phyloP scores from a whole-genome alignment of 2,329 filamentous ascomycete genomes.

The Periglandula ipomoeae region DNA sequence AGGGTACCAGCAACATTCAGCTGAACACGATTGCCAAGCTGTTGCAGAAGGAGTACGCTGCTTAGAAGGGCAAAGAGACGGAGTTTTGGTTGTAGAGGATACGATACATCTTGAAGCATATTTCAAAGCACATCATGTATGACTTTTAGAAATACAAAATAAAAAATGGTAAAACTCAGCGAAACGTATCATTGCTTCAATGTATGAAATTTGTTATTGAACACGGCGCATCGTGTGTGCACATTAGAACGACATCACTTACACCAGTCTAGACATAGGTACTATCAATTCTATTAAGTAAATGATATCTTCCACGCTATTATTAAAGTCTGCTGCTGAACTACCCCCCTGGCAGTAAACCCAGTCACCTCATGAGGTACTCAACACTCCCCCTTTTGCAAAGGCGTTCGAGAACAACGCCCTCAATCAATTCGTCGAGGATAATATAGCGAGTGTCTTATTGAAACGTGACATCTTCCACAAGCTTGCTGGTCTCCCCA shows the following conservation, averaged over 20 bases:
- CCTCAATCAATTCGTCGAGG: not conserved
- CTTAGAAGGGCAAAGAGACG: constrained; percentile 14
- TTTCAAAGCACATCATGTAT: not conserved
- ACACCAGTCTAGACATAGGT: too few species aligned
- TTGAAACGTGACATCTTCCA: not conserved
- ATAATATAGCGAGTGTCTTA: not conserved
- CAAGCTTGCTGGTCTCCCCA: not conserved
- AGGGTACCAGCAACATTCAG: constrained; percentile 77
- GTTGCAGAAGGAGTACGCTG: constrained; percentile 52
- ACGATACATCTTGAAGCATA: not conserved
- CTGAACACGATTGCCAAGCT: constrained; percentile 56
- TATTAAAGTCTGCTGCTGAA: not conserved
- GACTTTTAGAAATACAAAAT: not conserved
- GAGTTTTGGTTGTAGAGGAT: not conserved
- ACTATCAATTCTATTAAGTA: constrained; percentile 2
- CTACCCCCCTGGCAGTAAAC: not conserved
- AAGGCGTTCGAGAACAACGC: not conserved
- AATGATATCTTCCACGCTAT: not conserved
- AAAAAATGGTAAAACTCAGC: too few species aligned
- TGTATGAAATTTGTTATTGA: too few species aligned
- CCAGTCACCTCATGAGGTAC: not conserved
- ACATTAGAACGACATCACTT: too few species aligned
- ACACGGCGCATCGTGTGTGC: too few species aligned
- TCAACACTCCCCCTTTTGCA: not conserved
- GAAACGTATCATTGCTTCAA: not conserved